Evolutionary conservation across 73 alveolate genomes (phyloP).

Genomic region (Urostyla sp.): DNA sequence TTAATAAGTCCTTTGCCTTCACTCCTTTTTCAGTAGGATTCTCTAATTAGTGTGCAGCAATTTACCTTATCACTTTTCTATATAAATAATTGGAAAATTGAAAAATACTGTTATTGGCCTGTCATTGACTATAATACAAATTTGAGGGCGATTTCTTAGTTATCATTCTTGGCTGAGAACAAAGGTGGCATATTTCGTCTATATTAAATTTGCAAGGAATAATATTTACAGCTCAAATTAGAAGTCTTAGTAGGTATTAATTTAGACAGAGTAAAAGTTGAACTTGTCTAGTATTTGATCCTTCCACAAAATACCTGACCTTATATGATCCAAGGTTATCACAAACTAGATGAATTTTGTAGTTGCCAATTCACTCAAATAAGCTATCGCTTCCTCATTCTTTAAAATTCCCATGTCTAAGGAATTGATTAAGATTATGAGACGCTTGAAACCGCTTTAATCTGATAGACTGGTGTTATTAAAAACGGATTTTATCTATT

Average conservation of each 20-base stretch:
- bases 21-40: slow-evolving; percentile 67
- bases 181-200: no score
- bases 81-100: background rate
- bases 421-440: slow-evolving; percentile 42
- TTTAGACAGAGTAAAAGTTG: slow-evolving; percentile 46
- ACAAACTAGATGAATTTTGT: slow-evolving; percentile 35
- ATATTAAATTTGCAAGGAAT: no score
- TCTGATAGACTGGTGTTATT: background rate
- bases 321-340: slow-evolving; percentile 59
- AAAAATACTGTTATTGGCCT: background rate
- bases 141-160: slow-evolving; percentile 59
- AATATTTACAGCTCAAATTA: slow-evolving; percentile 44
- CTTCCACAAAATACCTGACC: slow-evolving; percentile 63
- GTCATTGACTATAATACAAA: slow-evolving; percentile 64
- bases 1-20: slow-evolving; percentile 46
- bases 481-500: slow-evolving; percentile 37
- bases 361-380: slow-evolving; percentile 48
- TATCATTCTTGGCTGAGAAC: slow-evolving; percentile 62
- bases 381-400: slow-evolving; percentile 48
- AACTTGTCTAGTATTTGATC: slow-evolving; percentile 45
- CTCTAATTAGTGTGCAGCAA: slow-evolving; percentile 56
- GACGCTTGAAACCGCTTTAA: background rate
- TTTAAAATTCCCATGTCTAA: slow-evolving; percentile 53
- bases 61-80: slow-evolving; percentile 34
- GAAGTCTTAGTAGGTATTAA: slow-evolving; percentile 62